Evolutionary conservation across 2,329 filamentous ascomycete species (phyloP).

Genomic region (Moelleriella libera): DNA sequence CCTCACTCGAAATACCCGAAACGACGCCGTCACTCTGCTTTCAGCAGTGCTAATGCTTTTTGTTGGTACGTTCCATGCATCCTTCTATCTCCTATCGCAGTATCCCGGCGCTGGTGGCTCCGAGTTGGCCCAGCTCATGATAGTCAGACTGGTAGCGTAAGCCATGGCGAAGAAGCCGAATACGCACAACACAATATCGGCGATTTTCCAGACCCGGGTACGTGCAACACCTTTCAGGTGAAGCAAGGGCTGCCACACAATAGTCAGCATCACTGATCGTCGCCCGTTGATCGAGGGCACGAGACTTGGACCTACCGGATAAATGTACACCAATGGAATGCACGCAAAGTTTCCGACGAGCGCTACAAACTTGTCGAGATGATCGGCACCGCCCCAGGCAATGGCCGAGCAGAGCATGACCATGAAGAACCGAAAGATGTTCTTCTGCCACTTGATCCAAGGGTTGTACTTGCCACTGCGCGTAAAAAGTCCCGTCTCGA

Average conservation of each 20-base stretch:
- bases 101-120: conserved; percentile 34
- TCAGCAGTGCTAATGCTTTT: too few species aligned
- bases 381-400: conserved; percentile 82
- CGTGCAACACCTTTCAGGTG: conserved; percentile 72
- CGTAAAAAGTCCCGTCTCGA: conserved; percentile 86
- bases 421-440: conserved; percentile 85
- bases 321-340: conserved; percentile 92
- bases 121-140: conserved; percentile 70
- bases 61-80: too few species aligned
- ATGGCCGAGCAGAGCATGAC: conserved; percentile 76
- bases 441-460: conserved; percentile 99
- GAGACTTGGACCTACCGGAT: conserved; percentile 56
- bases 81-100: conserved; percentile 28
- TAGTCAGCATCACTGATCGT: not conserved
- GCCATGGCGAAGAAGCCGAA: conserved; percentile 80
- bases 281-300: not conserved
- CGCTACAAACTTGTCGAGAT: conserved; percentile 94
- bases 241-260: conserved; percentile 58
- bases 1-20: too few species aligned
- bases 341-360: conserved; percentile 96
- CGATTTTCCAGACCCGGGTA: conserved; percentile 48
- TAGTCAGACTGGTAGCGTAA: conserved; percentile 79
- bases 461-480: conserved; percentile 95
- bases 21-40: too few species aligned
- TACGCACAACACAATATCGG: conserved; percentile 63